These are phyloP conservation scores for Paracoccidioides brasiliensis DNA, from an alignment of 2,329 filamentous ascomycete genomes.

Conservation along the genomic window DNA sequence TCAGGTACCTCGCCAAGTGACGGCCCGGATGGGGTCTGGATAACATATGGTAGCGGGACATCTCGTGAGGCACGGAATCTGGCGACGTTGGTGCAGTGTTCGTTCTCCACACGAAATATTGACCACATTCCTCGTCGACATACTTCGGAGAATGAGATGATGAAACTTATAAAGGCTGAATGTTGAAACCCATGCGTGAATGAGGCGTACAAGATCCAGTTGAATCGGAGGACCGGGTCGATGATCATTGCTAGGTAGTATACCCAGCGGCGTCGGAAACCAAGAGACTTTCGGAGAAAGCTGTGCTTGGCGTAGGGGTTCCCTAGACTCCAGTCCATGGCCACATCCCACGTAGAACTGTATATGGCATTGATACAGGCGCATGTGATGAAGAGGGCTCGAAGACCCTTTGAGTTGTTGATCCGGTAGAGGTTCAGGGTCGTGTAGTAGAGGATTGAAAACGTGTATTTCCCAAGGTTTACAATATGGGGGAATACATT, in stretches of 20 bases:
- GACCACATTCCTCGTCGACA: slow-evolving; percentile 82
- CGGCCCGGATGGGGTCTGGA: slow-evolving; percentile 17
- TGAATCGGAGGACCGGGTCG: slow-evolving; percentile 77
- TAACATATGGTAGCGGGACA: slow-evolving; percentile 67
- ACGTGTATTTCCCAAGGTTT: slow-evolving; percentile 83
- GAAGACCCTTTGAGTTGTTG: slow-evolving; percentile 41
- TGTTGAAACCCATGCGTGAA: slow-evolving; percentile 71
- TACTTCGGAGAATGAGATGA: slow-evolving; percentile 66
- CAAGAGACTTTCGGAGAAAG: slow-evolving; percentile 63
- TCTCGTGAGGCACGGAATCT: slow-evolving; percentile 84
- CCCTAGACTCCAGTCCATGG: slow-evolving; percentile 92
- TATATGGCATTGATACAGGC: slow-evolving; percentile 75
- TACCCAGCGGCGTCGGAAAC: slow-evolving; percentile 62
- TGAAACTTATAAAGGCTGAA: slow-evolving; percentile 67
- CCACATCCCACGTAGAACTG: slow-evolving; percentile 78
- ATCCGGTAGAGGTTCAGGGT: slow-evolving; percentile 76
- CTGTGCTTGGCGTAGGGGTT: slow-evolving; percentile 57
- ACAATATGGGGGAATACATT: slow-evolving; percentile 86
- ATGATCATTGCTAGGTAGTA: slow-evolving; percentile 79
- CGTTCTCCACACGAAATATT: slow-evolving; percentile 89
- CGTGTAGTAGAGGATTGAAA: slow-evolving; percentile 68
- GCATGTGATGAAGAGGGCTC: slow-evolving; percentile 64
- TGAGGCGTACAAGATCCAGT: slow-evolving; percentile 88
- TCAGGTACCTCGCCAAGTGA: not conserved
- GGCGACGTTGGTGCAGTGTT: slow-evolving; percentile 85